Conservation (phyloP, 1,139 yeast species). For the Kodamaea suecica region DNA sequence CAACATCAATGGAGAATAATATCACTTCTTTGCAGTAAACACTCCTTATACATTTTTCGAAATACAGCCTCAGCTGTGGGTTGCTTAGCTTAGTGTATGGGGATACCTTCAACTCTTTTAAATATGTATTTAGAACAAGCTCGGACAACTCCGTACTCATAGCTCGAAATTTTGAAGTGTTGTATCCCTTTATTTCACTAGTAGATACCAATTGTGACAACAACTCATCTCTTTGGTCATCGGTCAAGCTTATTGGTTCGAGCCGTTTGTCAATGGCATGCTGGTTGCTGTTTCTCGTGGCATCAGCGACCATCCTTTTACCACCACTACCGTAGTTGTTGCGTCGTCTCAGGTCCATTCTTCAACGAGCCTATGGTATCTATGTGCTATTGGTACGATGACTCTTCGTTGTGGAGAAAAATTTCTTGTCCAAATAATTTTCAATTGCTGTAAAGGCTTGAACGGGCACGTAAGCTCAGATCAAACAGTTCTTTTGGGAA, state of each 20-base stretch:
- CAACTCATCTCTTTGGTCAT: neutral
- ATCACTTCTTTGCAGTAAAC: constrained; percentile 33
- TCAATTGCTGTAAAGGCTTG: too few relatives aligned
- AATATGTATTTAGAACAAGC: constrained; percentile 3
- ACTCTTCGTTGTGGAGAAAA: too few relatives aligned
- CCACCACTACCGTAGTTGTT: too few relatives aligned
- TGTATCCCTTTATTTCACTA: neutral
- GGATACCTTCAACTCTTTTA: constrained; percentile 3
- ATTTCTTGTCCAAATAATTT: too few relatives aligned
- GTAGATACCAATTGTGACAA: constrained; percentile 1
- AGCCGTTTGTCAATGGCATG: neutral
- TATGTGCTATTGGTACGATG: too few relatives aligned
- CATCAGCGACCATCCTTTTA: too few relatives aligned
- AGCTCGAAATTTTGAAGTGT: constrained; percentile 1
- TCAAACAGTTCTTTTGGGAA: too few relatives aligned
- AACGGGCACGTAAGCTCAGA: too few relatives aligned
- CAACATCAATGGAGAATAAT: constrained; percentile 60
- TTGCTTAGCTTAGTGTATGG: constrained; percentile 18
- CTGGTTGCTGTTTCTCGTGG: neutral
- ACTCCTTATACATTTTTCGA: constrained; percentile 24
- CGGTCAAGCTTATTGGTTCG: neutral
- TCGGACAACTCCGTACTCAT: constrained; percentile 1
- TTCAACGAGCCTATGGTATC: too few relatives aligned
- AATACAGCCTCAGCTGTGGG: constrained; percentile 14
- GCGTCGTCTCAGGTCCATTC: too few relatives aligned